Base-by-base conservation (phyloP, 1,139 yeast genomes). In the Saccharomyces hybrid region DNA sequence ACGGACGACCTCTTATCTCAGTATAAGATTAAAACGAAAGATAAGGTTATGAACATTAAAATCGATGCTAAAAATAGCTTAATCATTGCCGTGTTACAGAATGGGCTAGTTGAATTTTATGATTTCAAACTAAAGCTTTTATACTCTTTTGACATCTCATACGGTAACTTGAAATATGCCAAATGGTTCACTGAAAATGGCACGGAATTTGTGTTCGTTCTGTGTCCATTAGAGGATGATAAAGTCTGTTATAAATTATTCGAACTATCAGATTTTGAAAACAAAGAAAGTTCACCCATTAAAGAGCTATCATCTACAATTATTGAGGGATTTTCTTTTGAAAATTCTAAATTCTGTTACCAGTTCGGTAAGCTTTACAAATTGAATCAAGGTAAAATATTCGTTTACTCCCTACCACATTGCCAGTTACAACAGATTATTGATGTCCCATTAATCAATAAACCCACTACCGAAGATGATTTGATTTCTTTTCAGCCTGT, bases 101-200 rank as follows among this genome's bases (percentile, higher is more conserved):
- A 73, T 58, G 86, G 87, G 5, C 64, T 69, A 47, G 64, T 80
- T 51, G 71, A 73, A 47, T 62, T 73, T 41, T 68, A 70, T 55
- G 68, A 71, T 16, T 60, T 71, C 49, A 52, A 61, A 4, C 57
- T 61, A 46, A 66, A 63, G 50, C 53, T 64, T 20, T 52, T 61
- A 27, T 54, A 59, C 44, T 62, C 65, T 4, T 42, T 57, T 20
- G 59, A 64, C 34, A 58, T 61, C 5, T 57, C 65, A 1, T 66
- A 66, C 50, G 57, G 57, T 20, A 58, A 63, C 41, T 59, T 66
- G 29, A 52, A 54, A 31, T 57, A 58, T 48, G 63, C 60, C 11
- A 59, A 65, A 49, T 57, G 59, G 52, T 66, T 65, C 51, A 32
- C 49, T 2, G 64, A 61, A 46, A 54, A 58, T 42, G 49, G 51